These are phyloP conservation scores for Linum lewisii DNA, from an alignment of 345 rosid genomes.

Conservation along the genomic window DNA sequence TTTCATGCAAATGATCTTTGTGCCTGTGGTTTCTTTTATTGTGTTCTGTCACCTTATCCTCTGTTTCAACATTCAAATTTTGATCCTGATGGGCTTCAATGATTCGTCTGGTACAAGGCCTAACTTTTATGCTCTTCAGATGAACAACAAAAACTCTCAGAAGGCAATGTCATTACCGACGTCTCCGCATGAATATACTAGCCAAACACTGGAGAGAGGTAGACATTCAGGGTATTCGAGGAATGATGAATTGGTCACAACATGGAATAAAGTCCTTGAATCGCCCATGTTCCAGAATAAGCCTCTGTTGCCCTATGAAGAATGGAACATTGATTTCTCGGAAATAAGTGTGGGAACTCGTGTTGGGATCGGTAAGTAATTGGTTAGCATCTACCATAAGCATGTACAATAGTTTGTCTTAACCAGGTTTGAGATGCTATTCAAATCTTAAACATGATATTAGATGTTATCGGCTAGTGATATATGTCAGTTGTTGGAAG, in stretches of 20 bases:
- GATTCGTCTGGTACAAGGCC: conserved; percentile 61
- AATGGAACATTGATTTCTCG: conserved; percentile 94
- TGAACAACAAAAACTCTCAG: conserved; percentile 57
- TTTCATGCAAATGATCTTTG: background rate
- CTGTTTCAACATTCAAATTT: conserved; percentile 49
- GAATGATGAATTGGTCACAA: conserved; percentile 40
- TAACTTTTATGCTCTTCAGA: conserved; percentile 37
- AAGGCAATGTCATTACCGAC: conserved; percentile 91
- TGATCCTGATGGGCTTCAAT: conserved; percentile 46
- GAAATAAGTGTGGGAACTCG: conserved; percentile 91
- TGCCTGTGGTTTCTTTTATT: conserved; percentile 8
- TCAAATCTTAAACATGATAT: too few species aligned
- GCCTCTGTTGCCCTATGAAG: conserved; percentile 69
- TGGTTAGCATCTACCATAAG: background rate
- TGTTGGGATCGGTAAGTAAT: conserved; percentile 81
- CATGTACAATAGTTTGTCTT: background rate
- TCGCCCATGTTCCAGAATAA: conserved; percentile 68
- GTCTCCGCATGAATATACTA: conserved; percentile 71
- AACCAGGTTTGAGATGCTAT: background rate
- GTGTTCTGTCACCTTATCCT: conserved; percentile 9
- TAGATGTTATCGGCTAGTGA: too few species aligned
- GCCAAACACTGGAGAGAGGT: conserved; percentile 47
- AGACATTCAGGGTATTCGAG: conserved; percentile 33
- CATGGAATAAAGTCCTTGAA: conserved; percentile 83
- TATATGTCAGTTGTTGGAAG: too few species aligned